These are phyloP conservation scores for Colletotrichum camelliae DNA, from an alignment of 2,329 filamentous ascomycete genomes.

Conservation along the genomic window DNA sequence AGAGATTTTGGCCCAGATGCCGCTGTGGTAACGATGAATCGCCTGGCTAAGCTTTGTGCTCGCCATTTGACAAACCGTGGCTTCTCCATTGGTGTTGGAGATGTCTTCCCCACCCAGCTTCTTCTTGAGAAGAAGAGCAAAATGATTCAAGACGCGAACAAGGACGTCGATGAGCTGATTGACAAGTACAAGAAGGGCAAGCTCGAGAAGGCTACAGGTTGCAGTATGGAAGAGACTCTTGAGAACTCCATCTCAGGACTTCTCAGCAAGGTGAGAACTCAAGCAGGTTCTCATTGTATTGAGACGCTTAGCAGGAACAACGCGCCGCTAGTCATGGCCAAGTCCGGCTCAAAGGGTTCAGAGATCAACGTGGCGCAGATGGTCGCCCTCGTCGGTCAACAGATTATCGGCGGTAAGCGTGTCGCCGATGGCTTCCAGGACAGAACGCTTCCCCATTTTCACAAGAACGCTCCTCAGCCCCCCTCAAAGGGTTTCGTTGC, in stretches of 20 bases:
- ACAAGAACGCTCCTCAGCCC: conserved; percentile 90
- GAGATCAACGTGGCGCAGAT: conserved; percentile 99
- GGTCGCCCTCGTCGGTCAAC: conserved; percentile 96
- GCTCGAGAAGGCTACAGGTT: conserved; percentile 85
- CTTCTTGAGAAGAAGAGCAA: conserved; percentile 76
- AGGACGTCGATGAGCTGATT: conserved; percentile 83
- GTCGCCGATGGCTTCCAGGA: conserved; percentile 97
- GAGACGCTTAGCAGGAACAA: conserved; percentile 89
- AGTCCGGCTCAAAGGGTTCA: conserved; percentile 95
- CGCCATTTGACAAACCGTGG: conserved; percentile 88
- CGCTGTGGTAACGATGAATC: conserved; percentile 91
- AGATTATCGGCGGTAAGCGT: conserved; percentile 94
- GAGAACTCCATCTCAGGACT: conserved; percentile 92
- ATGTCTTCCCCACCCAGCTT: conserved; percentile 82
- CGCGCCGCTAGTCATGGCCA: conserved; percentile 94
- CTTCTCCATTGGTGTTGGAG: conserved; percentile 94
- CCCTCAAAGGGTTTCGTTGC: conserved; percentile 95
- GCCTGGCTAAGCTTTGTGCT: conserved; percentile 88
- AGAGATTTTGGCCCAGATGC: conserved; percentile 92
- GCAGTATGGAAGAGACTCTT: conserved; percentile 89
- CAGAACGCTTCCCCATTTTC: conserved; percentile 91
- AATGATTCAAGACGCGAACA: conserved; percentile 80
- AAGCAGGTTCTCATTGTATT: conserved; percentile 91
- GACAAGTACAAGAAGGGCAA: conserved; percentile 79
- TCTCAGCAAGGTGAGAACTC: conserved; percentile 88